Evolutionary conservation across 129 eudicot genomes (phyloP), one percentile per base, ranked within the genome.

Genomic region (Dittrichia graveolens): DNA sequence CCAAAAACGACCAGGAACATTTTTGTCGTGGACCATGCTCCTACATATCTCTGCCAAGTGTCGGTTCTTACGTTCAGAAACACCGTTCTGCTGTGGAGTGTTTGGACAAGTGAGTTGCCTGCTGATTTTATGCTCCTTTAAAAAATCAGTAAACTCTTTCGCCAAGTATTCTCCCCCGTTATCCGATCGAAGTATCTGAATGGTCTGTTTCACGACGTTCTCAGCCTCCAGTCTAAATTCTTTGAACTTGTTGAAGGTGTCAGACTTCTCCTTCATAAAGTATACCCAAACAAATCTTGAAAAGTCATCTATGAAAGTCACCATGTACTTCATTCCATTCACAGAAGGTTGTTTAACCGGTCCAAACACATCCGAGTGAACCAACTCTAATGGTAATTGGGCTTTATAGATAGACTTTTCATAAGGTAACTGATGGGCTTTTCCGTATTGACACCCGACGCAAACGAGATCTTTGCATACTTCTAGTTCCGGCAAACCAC

Each of bases 241-340:
- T 5, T 71, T 56, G 12, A 56, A 39, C 66, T 71, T 71, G 1
- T 34, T 7, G 18, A 71, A 71, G 0, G 35, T 18, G 40, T 71
- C 63, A 37, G 13, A 11, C 35, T 69, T 69, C 7, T 69, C 48
- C 9, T 35, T 50, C 61, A 37, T 69, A 11, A 71, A 71, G 10
- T 71, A 56, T 5, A 71, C 49, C 65, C 75, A 55, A 9, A 40
- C 41, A 71, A 37, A 71, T 6, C 75, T 56, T 0, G 19, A 56
- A 38, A 69, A 71, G 13, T 57, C 66, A 11, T 57, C 52, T n/a
- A n/a, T n/a, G n/a, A n/a, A n/a, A n/a, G n/a, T n/a, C n/a, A n/a
- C n/a, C n/a, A n/a, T n/a, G n/a, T n/a, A n/a, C n/a, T n/a, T n/a
- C n/a, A n/a, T n/a, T n/a, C n/a, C n/a, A n/a, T n/a, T n/a, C n/a